Evolutionary conservation across 179 eudicot genomes (phyloP), one percentile per base, ranked within the genome.

Genomic region (Carnegiea gigantea): DNA sequence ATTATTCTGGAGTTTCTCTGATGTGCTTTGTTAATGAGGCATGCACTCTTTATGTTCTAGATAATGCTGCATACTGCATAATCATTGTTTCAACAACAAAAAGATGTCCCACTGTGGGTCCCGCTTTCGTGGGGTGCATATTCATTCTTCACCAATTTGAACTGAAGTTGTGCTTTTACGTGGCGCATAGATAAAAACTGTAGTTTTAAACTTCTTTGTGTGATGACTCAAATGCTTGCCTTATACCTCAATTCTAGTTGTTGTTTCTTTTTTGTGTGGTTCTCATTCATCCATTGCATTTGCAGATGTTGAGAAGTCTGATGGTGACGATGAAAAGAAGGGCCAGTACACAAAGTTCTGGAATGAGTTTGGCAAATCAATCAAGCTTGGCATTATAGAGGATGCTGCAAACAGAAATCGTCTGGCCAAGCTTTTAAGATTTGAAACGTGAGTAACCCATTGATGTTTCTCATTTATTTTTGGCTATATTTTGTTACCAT

Each of bases 371-470:
- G 99, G 99, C 85, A 95, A 95, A 90, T 95, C 99, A 48, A 88
- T 95, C 74, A 95, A 95, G 85, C 99, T 95, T 79, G 99, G 99
- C 62, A 94, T 95, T 43, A 90, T 95, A 76, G 99, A 95, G 88
- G 99, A 95, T 88, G 98, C 99, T n/a, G 85, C 97, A 20, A 95
- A 95, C 90, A 94, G 98, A 82, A 95, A 95, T 82, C 98, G 99
- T 65, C 83, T 95, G 85, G 95, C 99, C 23, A 95, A 95, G 89
- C 95, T 95, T 82, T 92, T 95, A 33, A 90, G 99, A 87, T 87
- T 95, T 79, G 99, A 95, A 84, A 94, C 92, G 99, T 95, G 90
- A 73, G 88, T 81, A 7, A 36, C 68, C 62, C 65, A n/a, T 15
- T 15, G 38, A 8, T 60, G 33, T 44, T 20, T 48, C 76, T 70